Base-by-base conservation (phyloP, 257 asterid species). In the Cruciata laevipes region DNA sequence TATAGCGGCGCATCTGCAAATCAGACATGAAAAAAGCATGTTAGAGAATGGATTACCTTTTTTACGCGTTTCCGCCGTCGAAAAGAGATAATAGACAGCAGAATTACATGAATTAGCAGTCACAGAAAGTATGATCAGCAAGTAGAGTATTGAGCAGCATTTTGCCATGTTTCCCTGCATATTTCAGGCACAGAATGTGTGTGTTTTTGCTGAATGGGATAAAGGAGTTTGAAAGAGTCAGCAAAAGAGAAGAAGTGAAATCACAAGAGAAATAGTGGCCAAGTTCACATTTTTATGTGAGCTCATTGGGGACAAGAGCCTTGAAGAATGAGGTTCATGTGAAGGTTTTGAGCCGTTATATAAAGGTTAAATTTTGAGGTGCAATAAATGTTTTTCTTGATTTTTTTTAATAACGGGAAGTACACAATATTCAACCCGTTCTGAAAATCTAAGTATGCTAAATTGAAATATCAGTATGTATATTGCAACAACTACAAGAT, bases 1-100 rank as follows among this genome's bases (percentile, higher is more conserved):
- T 89, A 91, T 0, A 81, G 83, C 47, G 87, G 91, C 78, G 95
- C 96, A 76, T 87, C 95, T 86, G 92, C 88, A 85, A 68, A 14
- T 30, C 6, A 67, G 7, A 27, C 24, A 37, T 0, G n/a, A n/a
- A 35, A 64, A 74, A 24, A 1, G 20, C 58, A 53, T 51, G 30
- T 17, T 8, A 24, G 1, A 40, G 51, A 23, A 23, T 57, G 3
- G 6, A 17, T 52, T 38, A 18, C 30, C n/a, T 21, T 47, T 37
- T 37, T 6, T 11, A 37, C 10, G 10, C 42, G 7, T 37, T 40
- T 40, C 49, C 10, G 20, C 9, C 6, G 40, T 12, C 16, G 7
- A 14, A 21, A 56, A 56, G 23, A 56, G 25, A 2, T 9, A 5
- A 33, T 25, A 65, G 56, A 61, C 53, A 67, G 78, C 75, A 66